phyloP scores from a whole-genome alignment of 2,329 filamentous ascomycete genomes.

The Ilyonectria sp. region DNA sequence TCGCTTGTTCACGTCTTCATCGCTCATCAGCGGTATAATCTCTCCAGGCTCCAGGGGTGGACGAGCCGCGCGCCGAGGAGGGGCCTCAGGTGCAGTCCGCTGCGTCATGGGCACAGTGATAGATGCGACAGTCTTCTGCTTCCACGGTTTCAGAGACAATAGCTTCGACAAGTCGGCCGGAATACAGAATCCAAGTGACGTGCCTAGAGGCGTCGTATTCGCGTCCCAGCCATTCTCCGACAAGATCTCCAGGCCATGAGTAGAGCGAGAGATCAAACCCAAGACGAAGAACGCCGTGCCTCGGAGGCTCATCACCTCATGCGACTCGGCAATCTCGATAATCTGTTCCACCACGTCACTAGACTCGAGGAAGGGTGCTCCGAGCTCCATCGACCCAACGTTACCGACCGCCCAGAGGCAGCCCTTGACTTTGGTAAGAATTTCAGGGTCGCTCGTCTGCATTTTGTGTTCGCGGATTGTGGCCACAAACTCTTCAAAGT shows the following conservation, averaged over 20 bases:
- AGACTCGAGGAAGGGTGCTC: conserved; percentile 92
- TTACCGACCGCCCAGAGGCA: conserved; percentile 98
- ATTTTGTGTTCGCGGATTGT: conserved; percentile 92
- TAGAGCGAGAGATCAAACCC: conserved; percentile 90
- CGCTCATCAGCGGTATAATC: conserved; percentile 64
- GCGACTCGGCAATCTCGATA: conserved; percentile 87
- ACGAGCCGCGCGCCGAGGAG: conserved; percentile 59
- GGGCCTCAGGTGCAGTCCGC: conserved; percentile 64
- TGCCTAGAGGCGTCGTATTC: conserved; percentile 85
- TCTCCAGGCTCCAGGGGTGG: conserved; percentile 62
- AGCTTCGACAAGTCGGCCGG: conserved; percentile 84
- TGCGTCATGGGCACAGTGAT: conserved; percentile 67
- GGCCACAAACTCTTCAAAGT: conserved; percentile 92
- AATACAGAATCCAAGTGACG: conserved; percentile 89
- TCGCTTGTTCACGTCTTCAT: conserved; percentile 78
- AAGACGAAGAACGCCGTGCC: conserved; percentile 98
- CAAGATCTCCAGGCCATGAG: conserved; percentile 93
- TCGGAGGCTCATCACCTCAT: conserved; percentile 91
- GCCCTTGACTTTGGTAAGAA: conserved; percentile 93
- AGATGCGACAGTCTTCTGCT: conserved; percentile 63
- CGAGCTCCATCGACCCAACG: conserved; percentile 97
- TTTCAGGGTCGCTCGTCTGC: conserved; percentile 87
- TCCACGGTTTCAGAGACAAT: conserved; percentile 78
- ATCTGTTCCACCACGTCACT: conserved; percentile 91
- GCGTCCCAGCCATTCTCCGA: conserved; percentile 94